phyloP scores from a whole-genome alignment of 257 asterid species.

The Scutellaria galericulata region DNA sequence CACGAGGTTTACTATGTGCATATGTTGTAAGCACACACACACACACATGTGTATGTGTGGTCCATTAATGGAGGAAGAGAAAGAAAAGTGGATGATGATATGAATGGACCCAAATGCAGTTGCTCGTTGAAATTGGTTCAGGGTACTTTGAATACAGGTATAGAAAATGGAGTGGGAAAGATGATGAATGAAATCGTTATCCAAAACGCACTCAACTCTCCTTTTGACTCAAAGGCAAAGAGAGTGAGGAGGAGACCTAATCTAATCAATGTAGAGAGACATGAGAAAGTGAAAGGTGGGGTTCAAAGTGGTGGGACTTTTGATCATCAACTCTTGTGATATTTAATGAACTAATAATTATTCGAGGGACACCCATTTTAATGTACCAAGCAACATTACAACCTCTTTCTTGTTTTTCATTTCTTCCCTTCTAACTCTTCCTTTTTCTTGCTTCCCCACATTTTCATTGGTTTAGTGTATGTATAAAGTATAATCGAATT shows the following conservation, averaged over 20 bases:
- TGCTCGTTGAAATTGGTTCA: conserved; percentile 37
- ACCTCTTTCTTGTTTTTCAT: neutral
- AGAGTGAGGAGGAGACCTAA: too few species aligned
- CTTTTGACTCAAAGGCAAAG: conserved; percentile 41
- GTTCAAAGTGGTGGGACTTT: conserved; percentile 39
- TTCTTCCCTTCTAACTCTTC: too few species aligned
- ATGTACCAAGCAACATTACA: conserved; percentile 31
- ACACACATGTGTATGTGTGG: neutral
- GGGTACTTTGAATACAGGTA: conserved; percentile 38
- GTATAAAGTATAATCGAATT: too few species aligned
- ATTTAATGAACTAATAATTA: conserved; percentile 22
- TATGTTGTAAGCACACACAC: conserved; percentile 35
- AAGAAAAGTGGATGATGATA: neutral
- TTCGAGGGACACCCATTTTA: conserved; percentile 11
- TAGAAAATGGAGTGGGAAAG: conserved; percentile 37
- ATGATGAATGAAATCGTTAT: conserved; percentile 15
- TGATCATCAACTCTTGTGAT: conserved; percentile 43
- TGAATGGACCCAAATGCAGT: conserved; percentile 29
- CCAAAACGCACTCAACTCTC: conserved; percentile 46
- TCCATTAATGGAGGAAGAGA: neutral
- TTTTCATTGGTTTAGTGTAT: too few species aligned
- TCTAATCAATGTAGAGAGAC: neutral
- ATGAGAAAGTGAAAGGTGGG: conserved; percentile 44
- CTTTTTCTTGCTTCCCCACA: neutral
- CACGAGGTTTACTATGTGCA: conserved; percentile 42